Evolutionary conservation across 163 green algal genomes (phyloP).

Genomic region (Volvox carteri): DNA sequence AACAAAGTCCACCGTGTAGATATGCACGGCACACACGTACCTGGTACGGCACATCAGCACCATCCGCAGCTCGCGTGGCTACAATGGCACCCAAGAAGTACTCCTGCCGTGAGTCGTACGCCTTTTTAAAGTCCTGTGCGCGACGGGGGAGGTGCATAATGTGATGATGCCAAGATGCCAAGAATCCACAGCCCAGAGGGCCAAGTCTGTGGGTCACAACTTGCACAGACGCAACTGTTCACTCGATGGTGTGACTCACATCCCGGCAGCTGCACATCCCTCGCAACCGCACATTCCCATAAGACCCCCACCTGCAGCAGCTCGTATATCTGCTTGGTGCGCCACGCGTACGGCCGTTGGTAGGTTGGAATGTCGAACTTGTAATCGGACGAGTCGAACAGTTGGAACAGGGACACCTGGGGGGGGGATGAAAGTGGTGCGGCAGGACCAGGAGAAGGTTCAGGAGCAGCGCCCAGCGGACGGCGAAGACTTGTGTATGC

Average conservation of each 20-base stretch:
- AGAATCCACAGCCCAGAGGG: too few relatives aligned
- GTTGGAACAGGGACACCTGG: conserved; percentile 45
- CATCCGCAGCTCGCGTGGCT: conserved; percentile 57
- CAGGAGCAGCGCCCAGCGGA: too few relatives aligned
- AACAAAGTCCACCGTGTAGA: too few relatives aligned
- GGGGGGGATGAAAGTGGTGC: background rate
- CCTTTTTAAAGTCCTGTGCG: conserved; percentile 13
- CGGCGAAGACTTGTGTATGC: too few relatives aligned
- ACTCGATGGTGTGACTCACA: too few relatives aligned
- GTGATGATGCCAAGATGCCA: too few relatives aligned
- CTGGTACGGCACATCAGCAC: conserved; percentile 55
- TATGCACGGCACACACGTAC: too few relatives aligned
- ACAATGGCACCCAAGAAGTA: conserved; percentile 77
- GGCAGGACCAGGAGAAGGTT: background rate
- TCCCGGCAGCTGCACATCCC: too few relatives aligned
- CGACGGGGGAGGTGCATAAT: background rate
- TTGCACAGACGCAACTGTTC: too few relatives aligned
- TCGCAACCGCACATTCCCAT: background rate
- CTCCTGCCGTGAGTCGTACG: conserved; percentile 63
- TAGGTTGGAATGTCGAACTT: conserved; percentile 49
- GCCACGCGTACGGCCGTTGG: conserved; percentile 71
- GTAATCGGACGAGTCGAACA: conserved; percentile 51
- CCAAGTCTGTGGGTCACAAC: too few relatives aligned
- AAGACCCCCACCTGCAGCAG: conserved; percentile 58
- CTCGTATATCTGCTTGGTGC: conserved; percentile 71